Evolutionary conservation across 2,329 filamentous ascomycete species (phyloP).

Genomic region (Plectosphaerella sp.): DNA sequence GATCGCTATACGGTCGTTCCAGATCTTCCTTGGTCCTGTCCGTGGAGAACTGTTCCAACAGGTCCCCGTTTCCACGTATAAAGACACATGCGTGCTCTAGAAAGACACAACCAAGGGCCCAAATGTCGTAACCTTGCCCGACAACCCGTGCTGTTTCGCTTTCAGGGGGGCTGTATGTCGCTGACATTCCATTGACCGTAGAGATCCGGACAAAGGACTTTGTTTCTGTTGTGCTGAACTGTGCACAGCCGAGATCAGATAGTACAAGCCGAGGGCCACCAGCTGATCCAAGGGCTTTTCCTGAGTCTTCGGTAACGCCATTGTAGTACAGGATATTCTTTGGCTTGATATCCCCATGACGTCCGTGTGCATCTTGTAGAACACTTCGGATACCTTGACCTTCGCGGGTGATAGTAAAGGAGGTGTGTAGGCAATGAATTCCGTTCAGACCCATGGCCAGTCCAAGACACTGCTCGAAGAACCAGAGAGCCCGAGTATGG

Average conservation of each 20-base stretch:
- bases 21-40: too few species aligned
- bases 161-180: constrained; percentile 7
- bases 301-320: too few species aligned
- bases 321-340: too few species aligned
- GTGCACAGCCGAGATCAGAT: constrained; percentile 7
- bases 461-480: neutral
- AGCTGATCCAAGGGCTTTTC: too few species aligned
- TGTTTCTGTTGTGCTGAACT: constrained; percentile 1
- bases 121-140: constrained; percentile 16
- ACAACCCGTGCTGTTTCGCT: neutral
- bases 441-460: neutral
- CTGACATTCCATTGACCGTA: constrained; percentile 3
- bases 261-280: neutral
- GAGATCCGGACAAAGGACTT: constrained; percentile 2
- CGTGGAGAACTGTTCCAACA: too few species aligned
- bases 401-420: too few species aligned
- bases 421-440: too few species aligned
- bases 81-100: constrained; percentile 12
- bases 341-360: constrained; percentile 4
- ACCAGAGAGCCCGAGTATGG: too few species aligned
- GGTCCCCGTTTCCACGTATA: too few species aligned
- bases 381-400: too few species aligned
- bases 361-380: neutral
- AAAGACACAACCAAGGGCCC: constrained; percentile 22
- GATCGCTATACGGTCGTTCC: too few species aligned